Base-by-base conservation (phyloP, 2,329 filamentous ascomycete species). In the Paecilomyces sp. region DNA sequence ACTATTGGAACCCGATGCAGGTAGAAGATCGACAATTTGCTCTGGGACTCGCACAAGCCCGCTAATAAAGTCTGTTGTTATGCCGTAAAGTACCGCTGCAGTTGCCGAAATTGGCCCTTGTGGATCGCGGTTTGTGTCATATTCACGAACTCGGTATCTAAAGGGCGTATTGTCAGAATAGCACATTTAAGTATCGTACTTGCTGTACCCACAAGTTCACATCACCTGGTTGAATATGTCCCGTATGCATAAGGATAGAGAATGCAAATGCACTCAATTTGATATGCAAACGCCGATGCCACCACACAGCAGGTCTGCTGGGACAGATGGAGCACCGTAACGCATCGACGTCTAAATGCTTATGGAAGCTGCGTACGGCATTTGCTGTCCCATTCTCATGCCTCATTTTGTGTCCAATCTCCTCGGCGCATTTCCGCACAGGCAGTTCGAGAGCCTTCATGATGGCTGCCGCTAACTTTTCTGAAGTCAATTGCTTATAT, bases 401-500 rank as follows among this genome's bases (percentile, higher is more conserved):
- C 41, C 18, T n/a, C 41, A 30, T 67, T 12, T 82, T 69, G 1
- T 70, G 68, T 3, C 69, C 64, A 0, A 79, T 80, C 3, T 72
- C 69, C 3, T 65, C 63, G 9, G 67, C 64, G 9, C 73, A 75
- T 50, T 76, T 69, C 0, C 73, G 68, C 2, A 47, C 18, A 11
- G n/a, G 8, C 3, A 11, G 70, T 75, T 0, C 82, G 69, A 57
- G 77, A 80, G 57, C 72, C 76, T 4, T 62, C 66, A 51, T 47
- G n/a, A 84, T 83, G 4, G 78, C 80, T 1, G 74, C 72, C 0
- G 78, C 75, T 1, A 84, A 68, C 12, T 72, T 78, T 9, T 77
- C 68, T 3, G 74, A 68, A 1, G 74, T 79, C n/a, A 84, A 71
- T 15, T 73, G 64, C 54, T 77, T 76, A 62, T 79, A 73, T 0